Conservation (phyloP, 345 rosid species). For the Citrus unshiu region DNA sequence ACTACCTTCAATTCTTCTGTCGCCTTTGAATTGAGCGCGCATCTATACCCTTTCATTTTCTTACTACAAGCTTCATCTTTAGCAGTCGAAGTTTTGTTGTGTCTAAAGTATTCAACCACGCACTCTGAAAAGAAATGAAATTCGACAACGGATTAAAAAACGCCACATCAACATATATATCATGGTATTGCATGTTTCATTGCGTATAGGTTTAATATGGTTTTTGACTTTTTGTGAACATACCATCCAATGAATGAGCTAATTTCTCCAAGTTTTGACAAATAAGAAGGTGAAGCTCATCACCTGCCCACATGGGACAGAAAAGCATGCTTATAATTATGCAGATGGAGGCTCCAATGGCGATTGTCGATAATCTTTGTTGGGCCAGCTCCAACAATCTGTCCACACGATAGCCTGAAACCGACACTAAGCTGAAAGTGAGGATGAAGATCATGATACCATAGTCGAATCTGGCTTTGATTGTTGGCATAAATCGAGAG, state of each 20-base stretch:
- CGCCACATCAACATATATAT: not conserved
- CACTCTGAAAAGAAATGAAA: conserved; percentile 35
- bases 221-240: not conserved
- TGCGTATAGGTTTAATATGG: not conserved
- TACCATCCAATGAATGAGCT: conserved; percentile 64
- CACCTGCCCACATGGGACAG: conserved; percentile 79
- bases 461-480: conserved; percentile 70
- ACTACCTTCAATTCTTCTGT: conserved; percentile 66
- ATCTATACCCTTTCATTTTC: conserved; percentile 45
- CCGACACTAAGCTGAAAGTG: conserved; percentile 69
- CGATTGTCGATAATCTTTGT: conserved; percentile 60
- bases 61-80: conserved; percentile 27
- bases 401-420: conserved; percentile 61
- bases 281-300: conserved; percentile 60
- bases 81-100: conserved; percentile 6
- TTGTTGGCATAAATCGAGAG: conserved; percentile 67
- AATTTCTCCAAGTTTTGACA: conserved; percentile 57
- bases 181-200: not conserved
- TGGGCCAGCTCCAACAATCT: conserved; percentile 51
- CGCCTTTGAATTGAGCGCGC: conserved; percentile 70
- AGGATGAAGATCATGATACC: conserved; percentile 78
- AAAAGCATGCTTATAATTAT: conserved; percentile 47
- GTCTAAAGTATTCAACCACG: conserved; percentile 46
- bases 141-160: not conserved
- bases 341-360: conserved; percentile 61